Percentiles rank a stretch among this genome's conserved stretches.
phyloP scores from a whole-genome alignment of 2,329 filamentous ascomycete species.

The Botrytis hyacinthi region DNA sequence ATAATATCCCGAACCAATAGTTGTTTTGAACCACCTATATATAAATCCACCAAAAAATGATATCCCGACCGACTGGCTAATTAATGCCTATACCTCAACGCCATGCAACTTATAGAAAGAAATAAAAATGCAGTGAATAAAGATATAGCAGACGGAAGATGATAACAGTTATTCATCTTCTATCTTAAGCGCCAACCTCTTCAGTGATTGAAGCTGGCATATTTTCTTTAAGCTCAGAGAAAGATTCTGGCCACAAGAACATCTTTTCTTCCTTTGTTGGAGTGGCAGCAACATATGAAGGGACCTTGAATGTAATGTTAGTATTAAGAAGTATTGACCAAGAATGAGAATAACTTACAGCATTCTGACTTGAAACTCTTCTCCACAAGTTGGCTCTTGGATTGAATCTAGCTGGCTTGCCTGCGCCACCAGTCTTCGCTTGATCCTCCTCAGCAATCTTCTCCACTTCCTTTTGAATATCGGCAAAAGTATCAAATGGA shows the following conservation, averaged over 20 bases:
- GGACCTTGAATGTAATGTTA: slow-evolving; percentile 37
- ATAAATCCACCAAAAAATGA: background rate
- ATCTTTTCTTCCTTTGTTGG: slow-evolving; percentile 59
- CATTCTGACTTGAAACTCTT: slow-evolving; percentile 56
- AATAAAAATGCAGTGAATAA: background rate
- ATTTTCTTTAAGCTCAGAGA: slow-evolving; percentile 42
- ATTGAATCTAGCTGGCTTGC: slow-evolving; percentile 61
- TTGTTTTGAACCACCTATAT: background rate
- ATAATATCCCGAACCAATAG: background rate
- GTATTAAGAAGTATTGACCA: background rate
- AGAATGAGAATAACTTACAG: slow-evolving; percentile 37
- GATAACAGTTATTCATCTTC: background rate
- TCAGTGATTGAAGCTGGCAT: slow-evolving; percentile 2
- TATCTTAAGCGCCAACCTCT: background rate
- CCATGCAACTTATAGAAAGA: background rate
- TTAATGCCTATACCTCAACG: slow-evolving; percentile 9
- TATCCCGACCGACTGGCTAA: background rate
- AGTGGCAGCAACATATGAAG: slow-evolving; percentile 49
- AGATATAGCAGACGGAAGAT: background rate
- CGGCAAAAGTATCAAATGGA: slow-evolving; percentile 64
- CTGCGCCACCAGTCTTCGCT: slow-evolving; percentile 57
- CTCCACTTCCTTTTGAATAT: slow-evolving; percentile 60
- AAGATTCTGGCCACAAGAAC: slow-evolving; percentile 61
- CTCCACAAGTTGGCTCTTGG: slow-evolving; percentile 68
- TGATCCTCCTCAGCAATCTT: slow-evolving; percentile 59